Evolutionary conservation across 371 early-diverging fungal species (phyloP).

Genomic region (Mucor velutinosus): DNA sequence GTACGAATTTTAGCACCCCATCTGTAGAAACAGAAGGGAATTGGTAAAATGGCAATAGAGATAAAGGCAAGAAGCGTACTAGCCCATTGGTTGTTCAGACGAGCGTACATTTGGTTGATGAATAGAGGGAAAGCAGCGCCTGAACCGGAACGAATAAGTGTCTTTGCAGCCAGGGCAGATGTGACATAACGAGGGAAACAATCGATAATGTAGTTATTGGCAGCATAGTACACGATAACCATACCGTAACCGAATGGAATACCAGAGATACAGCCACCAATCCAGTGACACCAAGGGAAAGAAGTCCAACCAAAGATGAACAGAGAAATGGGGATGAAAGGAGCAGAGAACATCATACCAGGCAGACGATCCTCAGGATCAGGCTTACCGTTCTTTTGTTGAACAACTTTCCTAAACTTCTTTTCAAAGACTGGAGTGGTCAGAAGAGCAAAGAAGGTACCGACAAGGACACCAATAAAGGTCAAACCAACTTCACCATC

Average conservation of each 20-base stretch:
- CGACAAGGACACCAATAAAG: constrained; percentile 45
- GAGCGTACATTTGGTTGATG: constrained; percentile 41
- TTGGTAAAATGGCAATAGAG: constrained; percentile 45
- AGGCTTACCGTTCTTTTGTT: constrained; percentile 16
- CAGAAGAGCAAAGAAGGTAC: constrained; percentile 36
- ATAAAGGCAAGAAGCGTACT: constrained; percentile 46
- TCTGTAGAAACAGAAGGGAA: constrained; percentile 47
- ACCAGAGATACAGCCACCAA: constrained; percentile 35
- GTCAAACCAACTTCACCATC: constrained; percentile 44
- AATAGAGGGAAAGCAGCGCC: constrained; percentile 54
- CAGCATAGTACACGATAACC: constrained; percentile 43
- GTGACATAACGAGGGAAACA: constrained; percentile 45
- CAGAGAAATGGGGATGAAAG: constrained; percentile 43
- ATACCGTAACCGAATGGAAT: constrained; percentile 51
- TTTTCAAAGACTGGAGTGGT: constrained; percentile 40
- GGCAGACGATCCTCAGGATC: constrained; percentile 49
- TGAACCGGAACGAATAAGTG: constrained; percentile 42
- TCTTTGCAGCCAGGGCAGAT: constrained; percentile 48
- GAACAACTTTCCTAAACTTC: constrained; percentile 13
- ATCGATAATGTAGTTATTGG: constrained; percentile 52
- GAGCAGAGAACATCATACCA: constrained; percentile 49
- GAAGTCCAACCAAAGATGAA: constrained; percentile 54
- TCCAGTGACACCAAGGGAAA: constrained; percentile 44
- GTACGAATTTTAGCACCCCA: constrained; percentile 45
- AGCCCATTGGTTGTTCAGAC: constrained; percentile 46